Base-by-base conservation (phyloP, 2,329 filamentous ascomycete genomes). In the Cytospora schulzeri region DNA sequence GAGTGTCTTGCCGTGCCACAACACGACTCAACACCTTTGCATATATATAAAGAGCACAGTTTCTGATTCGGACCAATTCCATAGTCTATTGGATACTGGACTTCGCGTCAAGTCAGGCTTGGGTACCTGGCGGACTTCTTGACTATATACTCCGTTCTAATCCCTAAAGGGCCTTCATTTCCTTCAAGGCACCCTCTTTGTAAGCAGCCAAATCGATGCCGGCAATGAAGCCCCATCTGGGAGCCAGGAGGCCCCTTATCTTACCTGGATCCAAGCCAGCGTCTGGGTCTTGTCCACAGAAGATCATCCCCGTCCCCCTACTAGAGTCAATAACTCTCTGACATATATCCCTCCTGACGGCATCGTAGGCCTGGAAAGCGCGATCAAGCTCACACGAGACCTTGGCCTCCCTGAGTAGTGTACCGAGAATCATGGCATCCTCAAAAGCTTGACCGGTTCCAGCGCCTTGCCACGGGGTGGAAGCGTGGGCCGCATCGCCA, bases 361-460 rank as follows among this genome's bases (percentile, higher is more conserved):
- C 53, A 52, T 48, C 26, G 29, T 65, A 67, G 31, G 67, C 65
- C 41, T 61, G 38, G 22, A 68, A 65, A 19, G 67, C 67, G 7
- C 57, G 56, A 33, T 52, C 2, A 33, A 68, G 51, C 31, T 68
- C 55, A 17, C 41, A 45, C 6, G 38, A 26, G 14, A 17, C 17
- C 17, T 59, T 59, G 11, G 51, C 29, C 14, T 63, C 41, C 15
- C 57, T 59, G 8, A 67, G 54, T 2, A 68, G 38, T 2, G 60
- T 59, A 6, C 60, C 62, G 5, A 68, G 62, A 14, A 68, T 65
- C 35, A 67, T 35, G 8, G 67, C 65, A 31, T 68, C 67, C 31
- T 68, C 67, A 22, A 68, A 63, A 24, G 62, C 67, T 57, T 67
- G 62, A 1, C 67, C 65, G 22, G 67, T 56, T n/a, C 67, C 67